Base-by-base conservation (phyloP, 768 basidiomycete species). In the Lactarius quietus region DNA sequence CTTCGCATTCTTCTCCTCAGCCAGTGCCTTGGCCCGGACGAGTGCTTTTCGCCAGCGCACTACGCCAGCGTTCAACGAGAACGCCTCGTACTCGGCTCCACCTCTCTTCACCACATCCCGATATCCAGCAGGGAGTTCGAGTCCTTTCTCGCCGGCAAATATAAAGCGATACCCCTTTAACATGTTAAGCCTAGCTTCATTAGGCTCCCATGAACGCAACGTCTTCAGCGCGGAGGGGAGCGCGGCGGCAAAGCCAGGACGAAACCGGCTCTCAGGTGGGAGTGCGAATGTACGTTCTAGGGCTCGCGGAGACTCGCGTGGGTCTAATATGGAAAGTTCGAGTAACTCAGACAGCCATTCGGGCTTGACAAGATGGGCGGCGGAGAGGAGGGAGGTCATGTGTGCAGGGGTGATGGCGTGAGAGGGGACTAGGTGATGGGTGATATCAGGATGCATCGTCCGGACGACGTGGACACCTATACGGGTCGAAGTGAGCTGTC, bases 321-420 rank as follows among this genome's bases (percentile, higher is more conserved):
- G 72, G 43, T 82, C 74, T 2, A 71, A 66, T 17, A 75, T 73
- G 9, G 85, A 86, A 0, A 85, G 76, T 2, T 81, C 79, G 35
- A 91, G 65, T 35, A 90, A 71, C 62, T 90, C 86, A 8, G 75
- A 73, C 29, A 92, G 74, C 90, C 90, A 93, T 55, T 87, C 85
- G 0, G 81, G 78, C 63, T 80, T 90, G 36, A 88, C 88, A 56
- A 92, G 81, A 14, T 81, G 78, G 17, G 82, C 79, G 0, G 82
- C 77, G 3, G 83, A 82, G 18, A 92, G 74, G 12, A 92, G 78
- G 15, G 90, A 89, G 0, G 81, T 75, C 0, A 84, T 84, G 28
- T 86, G 76, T 0, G 78, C 66, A 0, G 84, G 74, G 9, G 78
- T 82, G n/a, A 84, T 76, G 5, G 78, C 72, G 62, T 82, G 84